phyloP scores from a whole-genome alignment of 2,329 filamentous ascomycete genomes.

The Colletotrichum orbiculare region DNA sequence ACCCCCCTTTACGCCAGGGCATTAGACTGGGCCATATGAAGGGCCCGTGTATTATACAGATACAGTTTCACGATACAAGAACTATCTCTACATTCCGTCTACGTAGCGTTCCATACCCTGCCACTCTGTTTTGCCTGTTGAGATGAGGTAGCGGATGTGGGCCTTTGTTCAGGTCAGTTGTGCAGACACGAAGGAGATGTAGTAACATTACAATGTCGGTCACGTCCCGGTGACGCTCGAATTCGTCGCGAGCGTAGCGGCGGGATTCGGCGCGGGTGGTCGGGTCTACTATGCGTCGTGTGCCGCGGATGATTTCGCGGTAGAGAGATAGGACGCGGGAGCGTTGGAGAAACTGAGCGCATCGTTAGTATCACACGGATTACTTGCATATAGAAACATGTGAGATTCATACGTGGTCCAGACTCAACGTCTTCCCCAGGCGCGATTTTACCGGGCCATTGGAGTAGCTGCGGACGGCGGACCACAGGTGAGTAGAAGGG shows the following conservation, averaged over 20 bases:
- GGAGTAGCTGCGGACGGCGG: constrained; percentile 49
- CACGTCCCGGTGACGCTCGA: constrained; percentile 67
- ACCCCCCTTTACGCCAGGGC: too few species aligned
- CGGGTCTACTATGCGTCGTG: constrained; percentile 61
- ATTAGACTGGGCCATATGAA: neutral
- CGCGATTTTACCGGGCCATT: constrained; percentile 47
- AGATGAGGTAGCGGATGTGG: constrained; percentile 72
- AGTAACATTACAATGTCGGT: constrained; percentile 61
- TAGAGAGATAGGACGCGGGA: constrained; percentile 67
- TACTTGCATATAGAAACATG: neutral
- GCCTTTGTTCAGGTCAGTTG: constrained; percentile 47
- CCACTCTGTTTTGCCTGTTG: constrained; percentile 74
- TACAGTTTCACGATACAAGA: neutral
- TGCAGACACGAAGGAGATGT: neutral
- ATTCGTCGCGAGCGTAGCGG: constrained; percentile 68
- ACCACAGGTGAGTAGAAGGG: constrained; percentile 22
- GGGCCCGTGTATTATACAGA: constrained; percentile 28
- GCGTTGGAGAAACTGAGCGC: constrained; percentile 67
- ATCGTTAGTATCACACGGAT: neutral
- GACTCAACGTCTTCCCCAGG: constrained; percentile 59
- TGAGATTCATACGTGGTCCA: constrained; percentile 65
- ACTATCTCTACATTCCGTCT: constrained; percentile 52
- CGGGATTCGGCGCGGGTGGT: constrained; percentile 65
- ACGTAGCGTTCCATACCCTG: constrained; percentile 70
- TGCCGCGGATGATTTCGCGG: constrained; percentile 66